These are phyloP conservation scores for Malbranchea cinnamomea DNA, from an alignment of 2,329 filamentous ascomycete species.

Conservation along the genomic window DNA sequence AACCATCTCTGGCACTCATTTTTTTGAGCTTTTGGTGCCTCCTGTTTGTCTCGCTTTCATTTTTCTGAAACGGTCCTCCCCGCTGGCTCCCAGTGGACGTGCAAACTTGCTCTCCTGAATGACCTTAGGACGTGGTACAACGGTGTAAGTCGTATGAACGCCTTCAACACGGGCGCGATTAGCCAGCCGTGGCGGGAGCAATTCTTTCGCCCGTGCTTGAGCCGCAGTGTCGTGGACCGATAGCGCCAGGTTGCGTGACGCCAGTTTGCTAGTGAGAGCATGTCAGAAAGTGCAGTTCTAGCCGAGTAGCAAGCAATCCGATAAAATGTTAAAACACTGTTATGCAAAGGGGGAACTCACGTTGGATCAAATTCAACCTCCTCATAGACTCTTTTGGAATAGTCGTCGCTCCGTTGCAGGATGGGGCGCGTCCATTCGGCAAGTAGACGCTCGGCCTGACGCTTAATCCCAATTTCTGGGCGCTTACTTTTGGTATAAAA, in stretches of 20 bases:
- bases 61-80: constrained; percentile 33
- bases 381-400: constrained; percentile 61
- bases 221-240: constrained; percentile 28
- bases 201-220: constrained; percentile 36
- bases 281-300: constrained; percentile 7
- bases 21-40: constrained; percentile 25
- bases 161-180: constrained; percentile 46
- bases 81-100: constrained; percentile 30
- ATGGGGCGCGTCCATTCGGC: constrained; percentile 94
- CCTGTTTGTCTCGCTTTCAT: constrained; percentile 35
- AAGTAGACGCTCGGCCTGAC: constrained; percentile 80
- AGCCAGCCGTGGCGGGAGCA: constrained; percentile 37
- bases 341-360: constrained; percentile 16
- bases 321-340: too few species aligned
- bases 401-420: constrained; percentile 83
- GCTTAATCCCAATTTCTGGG: constrained; percentile 76
- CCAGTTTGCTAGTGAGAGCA: constrained; percentile 19
- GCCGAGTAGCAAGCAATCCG: constrained; percentile 4
- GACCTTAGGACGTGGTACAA: constrained; percentile 45
- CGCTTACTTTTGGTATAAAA: constrained; percentile 96
- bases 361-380: constrained; percentile 45
- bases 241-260: constrained; percentile 16
- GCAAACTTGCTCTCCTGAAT: constrained; percentile 31
- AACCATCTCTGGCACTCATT: constrained; percentile 14
- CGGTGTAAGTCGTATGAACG: constrained; percentile 45